Evolutionary conservation across 2,329 filamentous ascomycete species (phyloP).

Genomic region (Celoporthe dispersa): DNA sequence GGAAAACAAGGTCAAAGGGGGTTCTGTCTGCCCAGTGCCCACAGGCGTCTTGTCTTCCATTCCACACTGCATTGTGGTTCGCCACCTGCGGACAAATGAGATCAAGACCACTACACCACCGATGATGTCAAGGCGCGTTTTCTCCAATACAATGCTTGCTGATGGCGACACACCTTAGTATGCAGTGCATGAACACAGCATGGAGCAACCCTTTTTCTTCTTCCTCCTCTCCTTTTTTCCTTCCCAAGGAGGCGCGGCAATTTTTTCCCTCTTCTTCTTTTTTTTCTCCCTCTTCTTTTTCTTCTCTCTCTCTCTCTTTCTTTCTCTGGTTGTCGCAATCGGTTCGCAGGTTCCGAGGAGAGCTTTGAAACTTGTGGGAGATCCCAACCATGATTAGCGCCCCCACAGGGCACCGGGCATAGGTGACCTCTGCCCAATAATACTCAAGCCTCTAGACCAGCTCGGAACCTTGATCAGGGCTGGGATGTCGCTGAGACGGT

Average conservation of each 20-base stretch:
- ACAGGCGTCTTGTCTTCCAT: background rate
- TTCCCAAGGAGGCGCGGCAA: background rate
- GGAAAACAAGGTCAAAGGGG: too few species aligned
- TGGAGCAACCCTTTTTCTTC: background rate
- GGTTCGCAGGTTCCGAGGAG: background rate
- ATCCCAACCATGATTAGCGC: slow-evolving; percentile 15
- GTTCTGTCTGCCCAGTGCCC: background rate
- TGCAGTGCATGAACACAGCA: slow-evolving; percentile 8
- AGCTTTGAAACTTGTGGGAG: slow-evolving; percentile 4
- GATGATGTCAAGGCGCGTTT: background rate
- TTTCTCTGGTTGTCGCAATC: background rate
- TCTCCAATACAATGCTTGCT: background rate
- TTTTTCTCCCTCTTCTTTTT: background rate
- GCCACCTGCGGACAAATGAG: background rate
- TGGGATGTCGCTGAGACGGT: slow-evolving; percentile 12
- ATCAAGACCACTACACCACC: background rate
- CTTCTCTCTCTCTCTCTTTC: background rate
- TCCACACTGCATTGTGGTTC: background rate
- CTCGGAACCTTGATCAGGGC: slow-evolving; percentile 5
- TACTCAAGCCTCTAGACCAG: slow-evolving; percentile 1
- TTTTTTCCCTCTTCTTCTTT: background rate
- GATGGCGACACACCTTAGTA: background rate
- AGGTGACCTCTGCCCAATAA: slow-evolving; percentile 2
- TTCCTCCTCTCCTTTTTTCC: too few species aligned
- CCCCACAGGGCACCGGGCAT: background rate